A percentile compares a stretch with the other conserved stretches of the same genome.
These are phyloP conservation scores for Trichocomaceae sp. DNA, from an alignment of 2,329 filamentous ascomycete species.

Conservation along the genomic window DNA sequence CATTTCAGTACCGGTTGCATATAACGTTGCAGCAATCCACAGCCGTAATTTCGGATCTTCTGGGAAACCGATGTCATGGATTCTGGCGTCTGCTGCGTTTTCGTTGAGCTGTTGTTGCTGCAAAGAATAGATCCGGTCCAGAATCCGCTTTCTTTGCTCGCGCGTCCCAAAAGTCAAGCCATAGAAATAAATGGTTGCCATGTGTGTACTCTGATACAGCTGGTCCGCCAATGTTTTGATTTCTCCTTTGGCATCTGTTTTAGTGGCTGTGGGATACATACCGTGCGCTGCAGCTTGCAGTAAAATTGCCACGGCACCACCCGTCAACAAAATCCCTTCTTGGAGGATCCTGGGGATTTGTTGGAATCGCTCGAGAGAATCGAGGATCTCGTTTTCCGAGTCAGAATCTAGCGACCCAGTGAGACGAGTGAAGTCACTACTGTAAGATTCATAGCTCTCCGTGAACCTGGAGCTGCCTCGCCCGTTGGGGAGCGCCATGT, in stretches of 20 bases:
- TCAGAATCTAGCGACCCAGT: slow-evolving; percentile 8
- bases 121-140: slow-evolving; percentile 19
- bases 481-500: not conserved
- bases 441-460: slow-evolving; percentile 12
- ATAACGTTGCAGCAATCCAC: slow-evolving; percentile 32
- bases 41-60: slow-evolving; percentile 20
- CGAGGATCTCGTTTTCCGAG: slow-evolving; percentile 17
- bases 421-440: slow-evolving; percentile 10
- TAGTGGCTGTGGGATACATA: slow-evolving; percentile 17
- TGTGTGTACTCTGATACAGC: slow-evolving; percentile 25
- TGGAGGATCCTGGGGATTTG: slow-evolving; percentile 31
- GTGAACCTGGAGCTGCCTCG: slow-evolving; percentile 12
- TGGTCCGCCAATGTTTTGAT: slow-evolving; percentile 19
- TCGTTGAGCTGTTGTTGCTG: slow-evolving; percentile 14
- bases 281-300: slow-evolving; percentile 30
- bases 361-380: slow-evolving; percentile 27
- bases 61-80: slow-evolving; percentile 13
- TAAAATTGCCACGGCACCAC: slow-evolving; percentile 28
- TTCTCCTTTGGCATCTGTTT: slow-evolving; percentile 1
- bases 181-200: slow-evolving; percentile 29
- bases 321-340: slow-evolving; percentile 31
- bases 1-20: slow-evolving; percentile 31
- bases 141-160: slow-evolving; percentile 24
- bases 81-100: not conserved
- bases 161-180: slow-evolving; percentile 28